Evolutionary conservation across 352 stramenopile species (phyloP).

Genomic region (Phytophthora nicotianae): DNA sequence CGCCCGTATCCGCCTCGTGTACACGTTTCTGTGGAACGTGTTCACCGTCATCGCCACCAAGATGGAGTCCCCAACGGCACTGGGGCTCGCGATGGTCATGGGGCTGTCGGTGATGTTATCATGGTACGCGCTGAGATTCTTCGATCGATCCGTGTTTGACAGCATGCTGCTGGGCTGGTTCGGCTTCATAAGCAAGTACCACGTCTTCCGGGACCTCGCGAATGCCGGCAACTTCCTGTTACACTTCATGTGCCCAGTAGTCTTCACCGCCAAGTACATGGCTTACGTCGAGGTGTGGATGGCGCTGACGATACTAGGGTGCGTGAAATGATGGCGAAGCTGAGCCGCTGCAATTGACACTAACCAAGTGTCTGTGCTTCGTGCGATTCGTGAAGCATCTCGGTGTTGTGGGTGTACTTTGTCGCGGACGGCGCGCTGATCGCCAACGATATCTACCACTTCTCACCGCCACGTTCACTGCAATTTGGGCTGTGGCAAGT

Average conservation of each 20-base stretch:
- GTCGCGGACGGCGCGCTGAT: conserved; percentile 33
- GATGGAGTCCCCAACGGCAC: conserved; percentile 26
- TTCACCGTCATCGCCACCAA: conserved; percentile 32
- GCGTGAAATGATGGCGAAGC: conserved; percentile 6
- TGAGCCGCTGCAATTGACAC: neutral
- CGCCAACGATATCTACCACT: conserved; percentile 44
- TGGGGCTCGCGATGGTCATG: conserved; percentile 36
- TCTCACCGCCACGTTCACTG: conserved; percentile 38
- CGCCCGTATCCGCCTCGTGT: conserved; percentile 26
- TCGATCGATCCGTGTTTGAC: conserved; percentile 40
- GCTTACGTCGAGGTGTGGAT: conserved; percentile 43
- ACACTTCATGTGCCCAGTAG: conserved; percentile 33
- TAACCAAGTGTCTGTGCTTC: neutral
- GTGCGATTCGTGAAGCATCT: conserved; percentile 21
- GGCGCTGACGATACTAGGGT: conserved; percentile 35
- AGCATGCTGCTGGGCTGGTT: conserved; percentile 43
- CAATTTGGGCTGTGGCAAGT: conserved; percentile 46
- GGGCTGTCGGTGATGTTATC: conserved; percentile 40
- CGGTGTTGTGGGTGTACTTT: conserved; percentile 38
- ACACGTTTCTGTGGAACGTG: conserved; percentile 33
- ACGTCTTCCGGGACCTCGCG: conserved; percentile 23
- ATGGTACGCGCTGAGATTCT: conserved; percentile 39
- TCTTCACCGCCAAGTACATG: conserved; percentile 29
- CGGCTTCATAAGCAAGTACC: conserved; percentile 37
- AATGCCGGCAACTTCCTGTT: conserved; percentile 33